A percentile compares a stretch with the other conserved stretches of the same genome.
Conservation (phyloP, 306 rosid genomes). For the Biancaea sappan region DNA sequence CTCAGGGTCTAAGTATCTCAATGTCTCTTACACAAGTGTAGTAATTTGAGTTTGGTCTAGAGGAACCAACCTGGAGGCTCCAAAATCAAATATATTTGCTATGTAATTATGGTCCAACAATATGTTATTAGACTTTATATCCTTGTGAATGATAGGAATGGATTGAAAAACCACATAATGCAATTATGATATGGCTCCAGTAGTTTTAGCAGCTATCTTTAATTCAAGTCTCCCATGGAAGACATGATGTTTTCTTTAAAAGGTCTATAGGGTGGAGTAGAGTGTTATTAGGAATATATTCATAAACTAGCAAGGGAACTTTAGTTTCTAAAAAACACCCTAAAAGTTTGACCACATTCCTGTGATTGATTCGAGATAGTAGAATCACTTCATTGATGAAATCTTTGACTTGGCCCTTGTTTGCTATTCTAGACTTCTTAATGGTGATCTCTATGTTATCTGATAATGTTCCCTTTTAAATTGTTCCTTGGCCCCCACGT, state of each 20-base stretch:
- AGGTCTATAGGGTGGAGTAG: too few species aligned
- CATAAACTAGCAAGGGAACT: too few species aligned
- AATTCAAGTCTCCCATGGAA: too few species aligned
- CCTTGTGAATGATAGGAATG: slow-evolving; percentile 37
- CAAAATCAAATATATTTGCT: background rate
- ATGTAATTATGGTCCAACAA: background rate
- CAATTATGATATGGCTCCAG: slow-evolving; percentile 32
- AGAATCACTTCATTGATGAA: too few species aligned
- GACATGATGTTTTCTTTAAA: too few species aligned
- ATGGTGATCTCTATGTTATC: background rate
- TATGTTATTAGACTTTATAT: too few species aligned
- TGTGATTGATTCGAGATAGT: too few species aligned
- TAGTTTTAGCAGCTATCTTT: too few species aligned
- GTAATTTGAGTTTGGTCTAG: too few species aligned
- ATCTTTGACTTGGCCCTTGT: background rate
- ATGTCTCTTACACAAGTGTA: background rate
- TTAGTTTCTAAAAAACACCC: too few species aligned
- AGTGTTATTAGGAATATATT: too few species aligned
- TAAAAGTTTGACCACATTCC: too few species aligned
- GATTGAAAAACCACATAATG: slow-evolving; percentile 32
- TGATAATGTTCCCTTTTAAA: background rate
- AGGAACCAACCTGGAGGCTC: background rate
- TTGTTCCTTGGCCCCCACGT: background rate
- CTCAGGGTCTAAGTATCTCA: background rate
- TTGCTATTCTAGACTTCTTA: slow-evolving; percentile 5